Conservation (phyloP, 352 stramenopile genomes). For the Hyaloperonospora brassicae region DNA sequence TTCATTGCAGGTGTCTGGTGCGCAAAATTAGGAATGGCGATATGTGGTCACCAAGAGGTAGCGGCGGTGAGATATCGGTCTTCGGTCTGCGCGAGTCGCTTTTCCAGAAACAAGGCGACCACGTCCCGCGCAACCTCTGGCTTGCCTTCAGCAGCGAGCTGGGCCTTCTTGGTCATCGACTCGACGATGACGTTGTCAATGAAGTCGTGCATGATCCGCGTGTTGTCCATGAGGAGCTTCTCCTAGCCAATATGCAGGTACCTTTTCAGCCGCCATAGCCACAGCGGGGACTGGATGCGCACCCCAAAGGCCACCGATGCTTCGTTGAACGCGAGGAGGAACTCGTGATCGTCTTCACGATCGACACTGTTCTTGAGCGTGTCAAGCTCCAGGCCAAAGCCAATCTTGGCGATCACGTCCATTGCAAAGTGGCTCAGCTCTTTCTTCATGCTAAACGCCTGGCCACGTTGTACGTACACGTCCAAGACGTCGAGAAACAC, state of each 20-base stretch:
- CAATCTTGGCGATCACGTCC: constrained; percentile 63
- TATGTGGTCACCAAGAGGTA: too few species aligned
- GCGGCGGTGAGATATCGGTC: too few species aligned
- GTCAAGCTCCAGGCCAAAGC: constrained; percentile 57
- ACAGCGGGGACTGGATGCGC: constrained; percentile 36
- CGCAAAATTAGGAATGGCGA: too few species aligned
- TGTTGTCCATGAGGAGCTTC: constrained; percentile 18
- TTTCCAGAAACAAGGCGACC: background rate
- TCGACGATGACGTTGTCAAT: constrained; percentile 7
- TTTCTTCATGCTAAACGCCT: constrained; percentile 26
- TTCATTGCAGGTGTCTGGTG: too few species aligned
- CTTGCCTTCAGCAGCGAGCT: too few species aligned
- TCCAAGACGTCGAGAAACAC: constrained; percentile 24
- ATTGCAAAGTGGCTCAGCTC: constrained; percentile 46
- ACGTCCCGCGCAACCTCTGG: too few species aligned
- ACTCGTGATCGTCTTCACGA: constrained; percentile 12
- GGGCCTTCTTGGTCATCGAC: constrained; percentile 6
- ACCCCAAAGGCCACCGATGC: constrained; percentile 5
- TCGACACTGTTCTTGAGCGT: constrained; percentile 25
- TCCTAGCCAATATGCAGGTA: constrained; percentile 29
- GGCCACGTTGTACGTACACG: background rate
- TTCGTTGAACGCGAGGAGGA: constrained; percentile 3
- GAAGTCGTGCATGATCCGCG: constrained; percentile 19
- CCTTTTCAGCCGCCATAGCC: constrained; percentile 36
- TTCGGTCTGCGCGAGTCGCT: background rate